A percentile compares a stretch with the other conserved stretches of the same genome.
phyloP scores from a whole-genome alignment of 2,329 filamentous ascomycete genomes.

The Nothopassalora personata region DNA sequence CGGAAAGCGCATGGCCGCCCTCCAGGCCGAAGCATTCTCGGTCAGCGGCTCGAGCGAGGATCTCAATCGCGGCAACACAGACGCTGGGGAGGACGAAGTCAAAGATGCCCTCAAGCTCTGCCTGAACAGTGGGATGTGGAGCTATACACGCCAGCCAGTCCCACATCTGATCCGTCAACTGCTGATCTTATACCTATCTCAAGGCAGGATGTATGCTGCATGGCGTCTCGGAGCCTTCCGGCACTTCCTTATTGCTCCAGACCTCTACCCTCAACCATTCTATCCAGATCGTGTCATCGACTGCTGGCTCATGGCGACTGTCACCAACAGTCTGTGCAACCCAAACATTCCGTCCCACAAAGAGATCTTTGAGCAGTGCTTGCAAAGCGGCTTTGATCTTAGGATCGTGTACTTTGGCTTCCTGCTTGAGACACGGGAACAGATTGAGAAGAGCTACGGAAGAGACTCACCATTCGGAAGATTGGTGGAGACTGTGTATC shows the following conservation, averaged over 20 bases:
- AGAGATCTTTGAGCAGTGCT: conserved; percentile 27
- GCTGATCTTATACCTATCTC: conserved; percentile 44
- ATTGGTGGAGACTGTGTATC: conserved; percentile 20
- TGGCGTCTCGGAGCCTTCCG: conserved; percentile 49
- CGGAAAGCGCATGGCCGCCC: conserved; percentile 20
- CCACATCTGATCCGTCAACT: conserved; percentile 50
- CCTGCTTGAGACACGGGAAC: conserved; percentile 37
- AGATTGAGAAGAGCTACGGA: conserved; percentile 42
- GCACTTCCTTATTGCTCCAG: conserved; percentile 48
- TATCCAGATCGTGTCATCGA: conserved; percentile 54
- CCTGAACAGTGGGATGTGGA: conserved; percentile 39
- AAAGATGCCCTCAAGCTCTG: conserved; percentile 26
- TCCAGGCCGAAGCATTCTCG: conserved; percentile 26
- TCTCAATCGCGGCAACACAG: conserved; percentile 22
- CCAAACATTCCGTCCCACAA: conserved; percentile 14
- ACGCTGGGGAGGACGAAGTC: conserved; percentile 23
- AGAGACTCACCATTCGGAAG: conserved; percentile 30
- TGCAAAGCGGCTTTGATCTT: conserved; percentile 36
- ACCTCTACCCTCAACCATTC: conserved; percentile 43
- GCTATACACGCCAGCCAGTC: conserved; percentile 50
- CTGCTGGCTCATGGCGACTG: conserved; percentile 29
- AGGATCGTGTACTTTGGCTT: conserved; percentile 40
- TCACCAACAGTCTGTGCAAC: conserved; percentile 21
- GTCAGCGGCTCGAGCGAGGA: conserved; percentile 24
- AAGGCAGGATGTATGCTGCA: conserved; percentile 42